Evolutionary conservation across 2,329 filamentous ascomycete species (phyloP).

Genomic region (Ambrosiella cleistominuta): DNA sequence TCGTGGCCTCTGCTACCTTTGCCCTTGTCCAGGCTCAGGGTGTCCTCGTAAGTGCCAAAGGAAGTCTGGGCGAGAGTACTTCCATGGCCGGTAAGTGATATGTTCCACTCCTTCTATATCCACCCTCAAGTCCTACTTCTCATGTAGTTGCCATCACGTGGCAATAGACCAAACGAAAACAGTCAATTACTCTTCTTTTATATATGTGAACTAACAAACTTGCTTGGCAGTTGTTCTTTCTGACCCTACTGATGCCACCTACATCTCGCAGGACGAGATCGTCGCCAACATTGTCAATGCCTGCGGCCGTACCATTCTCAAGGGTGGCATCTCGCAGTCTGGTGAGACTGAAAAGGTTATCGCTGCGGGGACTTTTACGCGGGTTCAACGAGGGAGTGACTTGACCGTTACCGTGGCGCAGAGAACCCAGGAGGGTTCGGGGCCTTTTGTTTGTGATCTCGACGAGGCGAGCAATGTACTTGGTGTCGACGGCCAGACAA

Average conservation of each 20-base stretch:
- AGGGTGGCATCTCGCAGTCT: constrained; percentile 10
- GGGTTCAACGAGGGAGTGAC: constrained; percentile 3
- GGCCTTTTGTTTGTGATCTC: constrained; percentile 36
- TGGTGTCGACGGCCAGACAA: constrained; percentile 25
- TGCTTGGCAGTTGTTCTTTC: constrained; percentile 20
- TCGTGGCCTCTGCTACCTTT: constrained; percentile 3
- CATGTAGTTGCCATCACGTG: background rate
- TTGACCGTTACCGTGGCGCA: constrained; percentile 8
- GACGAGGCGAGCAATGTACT: constrained; percentile 29
- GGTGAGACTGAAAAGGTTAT: constrained; percentile 11
- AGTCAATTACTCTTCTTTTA: background rate
- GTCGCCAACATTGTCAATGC: constrained; percentile 34
- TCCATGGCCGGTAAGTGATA: constrained; percentile 36
- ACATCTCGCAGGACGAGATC: constrained; percentile 42
- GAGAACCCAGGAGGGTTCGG: constrained; percentile 25
- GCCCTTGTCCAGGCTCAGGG: constrained; percentile 25
- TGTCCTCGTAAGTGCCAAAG: constrained; percentile 30
- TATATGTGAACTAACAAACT: constrained; percentile 40
- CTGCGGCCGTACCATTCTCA: constrained; percentile 41
- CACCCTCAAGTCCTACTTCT: background rate
- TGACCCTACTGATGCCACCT: constrained; percentile 42
- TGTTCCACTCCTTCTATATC: constrained; percentile 20
- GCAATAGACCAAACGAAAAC: background rate
- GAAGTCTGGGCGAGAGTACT: constrained; percentile 23
- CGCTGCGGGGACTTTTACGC: constrained; percentile 10